These are phyloP conservation scores for Umbilicus rupestris DNA, from an alignment of 164 flowering plant genomes.

Conservation along the genomic window DNA sequence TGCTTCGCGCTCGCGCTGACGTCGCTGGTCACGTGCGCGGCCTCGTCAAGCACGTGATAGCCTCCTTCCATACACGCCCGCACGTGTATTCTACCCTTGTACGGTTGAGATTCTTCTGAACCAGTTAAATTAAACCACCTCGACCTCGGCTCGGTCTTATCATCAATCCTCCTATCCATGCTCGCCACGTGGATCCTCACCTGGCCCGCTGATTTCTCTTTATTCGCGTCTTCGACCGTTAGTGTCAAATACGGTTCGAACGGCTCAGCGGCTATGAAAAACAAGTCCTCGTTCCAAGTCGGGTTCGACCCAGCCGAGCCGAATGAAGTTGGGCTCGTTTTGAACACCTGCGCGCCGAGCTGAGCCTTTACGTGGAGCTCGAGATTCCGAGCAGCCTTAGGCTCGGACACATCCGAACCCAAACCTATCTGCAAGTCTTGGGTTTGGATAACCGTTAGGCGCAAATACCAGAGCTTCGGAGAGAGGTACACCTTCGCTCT, in stretches of 20 bases:
- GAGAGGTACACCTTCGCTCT: constrained; percentile 91
- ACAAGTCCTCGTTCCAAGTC: constrained; percentile 80
- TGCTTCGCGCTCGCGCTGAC: constrained; percentile 76
- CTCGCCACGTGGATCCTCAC: constrained; percentile 52
- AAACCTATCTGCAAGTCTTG: constrained; percentile 72
- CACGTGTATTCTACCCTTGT: constrained; percentile 75
- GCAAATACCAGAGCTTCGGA: constrained; percentile 93
- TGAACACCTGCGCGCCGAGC: constrained; percentile 75
- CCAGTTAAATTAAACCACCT: constrained; percentile 73
- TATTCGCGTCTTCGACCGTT: constrained; percentile 56
- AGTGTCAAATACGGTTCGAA: constrained; percentile 72
- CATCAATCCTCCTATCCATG: constrained; percentile 54
- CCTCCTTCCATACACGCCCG: constrained; percentile 79
- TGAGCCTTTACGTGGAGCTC: constrained; percentile 79
- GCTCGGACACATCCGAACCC: constrained; percentile 21
- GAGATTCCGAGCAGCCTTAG: constrained; percentile 35
- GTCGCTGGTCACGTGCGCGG: constrained; percentile 84
- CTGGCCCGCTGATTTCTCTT: constrained; percentile 42
- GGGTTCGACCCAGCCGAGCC: constrained; percentile 39
- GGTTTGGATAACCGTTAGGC: constrained; percentile 93
- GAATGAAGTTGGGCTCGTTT: constrained; percentile 40
- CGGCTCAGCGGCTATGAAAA: constrained; percentile 93
- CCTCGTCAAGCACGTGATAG: constrained; percentile 94
- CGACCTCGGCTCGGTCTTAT: constrained; percentile 41
- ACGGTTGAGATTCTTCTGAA: constrained; percentile 36